Base-by-base conservation (phyloP, 2,329 filamentous ascomycete genomes). In the Calonectria multiphialidica region DNA sequence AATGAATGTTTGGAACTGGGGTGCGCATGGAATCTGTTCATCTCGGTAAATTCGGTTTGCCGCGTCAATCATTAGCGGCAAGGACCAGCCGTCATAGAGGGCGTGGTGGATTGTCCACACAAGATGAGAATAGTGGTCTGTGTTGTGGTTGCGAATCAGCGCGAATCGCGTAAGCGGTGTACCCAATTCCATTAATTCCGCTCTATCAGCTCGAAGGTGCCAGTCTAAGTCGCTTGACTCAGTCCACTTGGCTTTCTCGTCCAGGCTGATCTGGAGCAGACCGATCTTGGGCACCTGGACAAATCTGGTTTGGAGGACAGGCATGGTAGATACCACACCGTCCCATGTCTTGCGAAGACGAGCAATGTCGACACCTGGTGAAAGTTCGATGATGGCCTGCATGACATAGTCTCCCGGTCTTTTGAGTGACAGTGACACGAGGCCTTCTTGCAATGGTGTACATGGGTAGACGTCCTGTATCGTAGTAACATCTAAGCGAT, bases 221-320 rank as follows among this genome's bases (percentile, higher is more conserved):
- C 45, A 5, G 4, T 61, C 53, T 3, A 70, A 40, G 1, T 18
- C n/a, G 4, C 5, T 12, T 1, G 44, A 23, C 6, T 68, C 15
- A 3, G 3, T 57, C 74, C 72, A 75, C 28, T 30, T 30, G 28
- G 28, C 28, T 30, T 30, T 30, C 28, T 30, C 28, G 28, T 30
- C 28, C 28, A 30, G 8, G 28, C 8, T 30, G 28, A 30, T 30
- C 28, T 30, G 28, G 28, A 30, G 28, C 28, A 30, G 28, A 1
- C 44, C 0, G 10, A 74, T 55, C 42, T 30, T 30, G 28, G 28
- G 28, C 8, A 30, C 28, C 8, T 30, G 28, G 5, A 65, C n/a
- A 30, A 65, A 50, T 37, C 35, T 73, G 37, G 87, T 87, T 12
- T 87, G 83, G 16, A 88, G 79, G 35, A 87, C 86, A 0, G 75